Percentiles rank a stretch among this genome's conserved stretches.
Evolutionary conservation across 495 filamentous ascomycete species (phyloP).

Genomic region (Penicillium flavigenum): DNA sequence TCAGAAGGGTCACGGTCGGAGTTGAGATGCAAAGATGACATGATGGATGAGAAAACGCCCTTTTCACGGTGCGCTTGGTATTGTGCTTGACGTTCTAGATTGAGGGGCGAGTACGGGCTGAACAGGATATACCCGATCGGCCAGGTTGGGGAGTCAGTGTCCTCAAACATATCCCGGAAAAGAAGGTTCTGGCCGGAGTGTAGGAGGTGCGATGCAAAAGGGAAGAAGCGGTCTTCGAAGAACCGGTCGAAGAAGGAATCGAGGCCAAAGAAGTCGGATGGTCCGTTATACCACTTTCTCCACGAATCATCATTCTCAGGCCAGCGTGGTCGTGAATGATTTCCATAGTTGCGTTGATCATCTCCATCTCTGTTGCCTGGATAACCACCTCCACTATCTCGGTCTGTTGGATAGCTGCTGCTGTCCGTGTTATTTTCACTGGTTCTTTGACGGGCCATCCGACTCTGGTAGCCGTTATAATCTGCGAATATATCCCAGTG

Average conservation of each 20-base stretch:
- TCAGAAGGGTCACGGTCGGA: conserved; percentile 35
- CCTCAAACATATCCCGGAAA: conserved; percentile 34
- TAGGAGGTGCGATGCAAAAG: conserved; percentile 29
- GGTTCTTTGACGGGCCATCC: conserved; percentile 22
- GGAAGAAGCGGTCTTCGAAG: conserved; percentile 32
- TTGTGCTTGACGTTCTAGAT: conserved; percentile 43
- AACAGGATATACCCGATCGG: conserved; percentile 43
- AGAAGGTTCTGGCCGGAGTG: conserved; percentile 29
- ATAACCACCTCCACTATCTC: conserved; percentile 12
- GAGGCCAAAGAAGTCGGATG: conserved; percentile 33
- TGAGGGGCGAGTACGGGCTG: conserved; percentile 54
- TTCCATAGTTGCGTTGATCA: conserved; percentile 11
- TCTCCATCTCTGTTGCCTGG: conserved; percentile 10
- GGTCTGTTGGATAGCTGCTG: conserved; percentile 15
- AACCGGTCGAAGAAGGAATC: conserved; percentile 40
- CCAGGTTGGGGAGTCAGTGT: conserved; percentile 34
- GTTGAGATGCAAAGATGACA: conserved; percentile 33
- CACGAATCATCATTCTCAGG: conserved; percentile 19
- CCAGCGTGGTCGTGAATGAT: conserved; percentile 17
- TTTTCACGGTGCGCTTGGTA: conserved; percentile 26
- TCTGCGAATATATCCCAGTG: conserved; percentile 41
- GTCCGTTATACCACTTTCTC: conserved; percentile 5
- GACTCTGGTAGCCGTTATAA: conserved; percentile 29
- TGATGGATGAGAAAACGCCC: conserved; percentile 40
- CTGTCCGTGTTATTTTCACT: conserved; percentile 14